These are phyloP conservation scores for Pseudozyma hubeiensis DNA, from an alignment of 1,284 basidiomycete species.

Conservation along the genomic window DNA sequence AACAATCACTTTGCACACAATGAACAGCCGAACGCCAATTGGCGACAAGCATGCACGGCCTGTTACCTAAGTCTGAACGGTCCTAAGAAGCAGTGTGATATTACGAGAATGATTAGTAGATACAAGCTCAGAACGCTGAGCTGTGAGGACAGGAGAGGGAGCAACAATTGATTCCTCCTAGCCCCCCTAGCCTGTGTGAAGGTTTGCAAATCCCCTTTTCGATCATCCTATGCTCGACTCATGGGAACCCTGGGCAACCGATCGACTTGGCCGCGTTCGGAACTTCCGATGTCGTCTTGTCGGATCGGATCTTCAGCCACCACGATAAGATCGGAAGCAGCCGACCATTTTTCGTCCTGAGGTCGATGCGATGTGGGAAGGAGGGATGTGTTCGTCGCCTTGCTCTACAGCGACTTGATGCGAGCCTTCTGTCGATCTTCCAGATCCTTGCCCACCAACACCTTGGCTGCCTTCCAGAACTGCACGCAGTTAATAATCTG, in stretches of 20 bases:
- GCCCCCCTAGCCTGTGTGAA: neutral
- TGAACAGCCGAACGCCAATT: no score
- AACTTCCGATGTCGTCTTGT: neutral
- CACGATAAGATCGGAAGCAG: no score
- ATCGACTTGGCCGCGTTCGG: neutral
- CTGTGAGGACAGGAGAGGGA: conserved; percentile 4
- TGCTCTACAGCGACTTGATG: conserved; percentile 26
- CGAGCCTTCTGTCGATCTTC: conserved; percentile 49
- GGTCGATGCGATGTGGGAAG: neutral
- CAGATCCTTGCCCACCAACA: conserved; percentile 70
- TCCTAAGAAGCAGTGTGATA: conserved; percentile 2
- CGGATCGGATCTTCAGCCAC: neutral
- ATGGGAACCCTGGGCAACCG: no score
- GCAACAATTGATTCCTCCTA: conserved; percentile 2
- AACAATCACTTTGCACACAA: no score
- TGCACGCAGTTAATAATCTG: conserved; percentile 96
- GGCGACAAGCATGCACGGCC: neutral
- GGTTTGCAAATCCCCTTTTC: no score
- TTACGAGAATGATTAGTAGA: conserved; percentile 9
- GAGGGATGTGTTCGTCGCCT: neutral
- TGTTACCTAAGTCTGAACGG: neutral
- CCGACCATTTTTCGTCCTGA: neutral
- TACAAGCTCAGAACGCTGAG: conserved; percentile 17
- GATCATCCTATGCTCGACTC: no score
- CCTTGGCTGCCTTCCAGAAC: conserved; percentile 98